Percentiles rank a stretch among this genome's conserved stretches.
phyloP scores from a whole-genome alignment of 129 eudicot species.

The Tagetes patula region DNA sequence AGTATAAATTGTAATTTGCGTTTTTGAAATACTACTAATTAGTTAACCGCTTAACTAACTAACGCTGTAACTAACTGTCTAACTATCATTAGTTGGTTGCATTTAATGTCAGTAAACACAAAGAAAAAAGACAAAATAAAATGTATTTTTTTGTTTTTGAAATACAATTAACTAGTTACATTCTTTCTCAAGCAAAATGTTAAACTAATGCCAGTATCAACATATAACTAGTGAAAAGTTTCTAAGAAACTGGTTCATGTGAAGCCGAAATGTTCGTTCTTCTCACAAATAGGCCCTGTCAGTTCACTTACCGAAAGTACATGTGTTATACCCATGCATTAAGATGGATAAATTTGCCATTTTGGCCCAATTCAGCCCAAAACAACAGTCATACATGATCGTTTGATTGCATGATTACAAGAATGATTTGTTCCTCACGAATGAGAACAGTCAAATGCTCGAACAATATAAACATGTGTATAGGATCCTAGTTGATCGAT shows the following conservation, averaged over 20 bases:
- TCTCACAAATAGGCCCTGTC: not conserved
- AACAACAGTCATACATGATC: not conserved
- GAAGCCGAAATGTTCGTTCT: not conserved
- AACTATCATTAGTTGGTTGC: not conserved
- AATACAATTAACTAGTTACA: not conserved
- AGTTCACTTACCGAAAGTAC: not conserved
- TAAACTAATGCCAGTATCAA: not conserved
- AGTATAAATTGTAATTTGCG: not conserved
- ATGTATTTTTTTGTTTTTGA: too few species aligned
- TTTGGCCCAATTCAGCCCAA: not conserved
- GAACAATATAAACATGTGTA: not conserved
- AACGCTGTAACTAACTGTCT: not conserved
- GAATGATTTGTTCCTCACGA: too few species aligned
- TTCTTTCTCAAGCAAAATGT: not conserved
- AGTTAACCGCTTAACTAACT: not conserved
- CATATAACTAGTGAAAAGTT: not conserved
- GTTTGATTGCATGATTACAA: not conserved
- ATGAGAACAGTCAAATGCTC: not conserved
- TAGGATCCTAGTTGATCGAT: not conserved
- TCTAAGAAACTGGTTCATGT: not conserved
- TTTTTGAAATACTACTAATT: not conserved
- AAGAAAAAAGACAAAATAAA: too few species aligned
- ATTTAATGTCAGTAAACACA: not conserved
- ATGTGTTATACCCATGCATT: not conserved
- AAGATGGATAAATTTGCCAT: not conserved